A percentile compares a stretch with the other conserved stretches of the same genome.
phyloP scores from a whole-genome alignment of 768 basidiomycete species.

The Obba rivulosa region DNA sequence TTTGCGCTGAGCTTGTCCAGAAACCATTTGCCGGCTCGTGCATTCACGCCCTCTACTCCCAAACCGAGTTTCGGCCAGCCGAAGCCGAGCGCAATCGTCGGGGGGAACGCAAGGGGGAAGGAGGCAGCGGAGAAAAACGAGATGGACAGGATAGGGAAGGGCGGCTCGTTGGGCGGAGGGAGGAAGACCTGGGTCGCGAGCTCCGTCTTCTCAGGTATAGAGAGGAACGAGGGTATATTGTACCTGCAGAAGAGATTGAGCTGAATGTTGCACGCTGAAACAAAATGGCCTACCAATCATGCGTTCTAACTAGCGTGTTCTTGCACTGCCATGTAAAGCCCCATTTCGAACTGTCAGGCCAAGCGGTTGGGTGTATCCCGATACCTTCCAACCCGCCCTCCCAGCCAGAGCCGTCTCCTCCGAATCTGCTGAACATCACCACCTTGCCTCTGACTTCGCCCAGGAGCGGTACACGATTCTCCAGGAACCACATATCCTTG shows the following conservation, averaged over 20 bases:
- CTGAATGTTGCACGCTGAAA: background rate
- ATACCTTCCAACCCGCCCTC: slow-evolving; percentile 60
- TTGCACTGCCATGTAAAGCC: slow-evolving; percentile 81
- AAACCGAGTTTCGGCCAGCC: slow-evolving; percentile 75
- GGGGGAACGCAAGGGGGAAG: slow-evolving; percentile 77
- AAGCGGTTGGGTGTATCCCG: slow-evolving; percentile 82
- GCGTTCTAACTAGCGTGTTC: slow-evolving; percentile 62
- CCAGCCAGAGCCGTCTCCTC: slow-evolving; percentile 65
- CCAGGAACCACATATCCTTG: slow-evolving; percentile 71
- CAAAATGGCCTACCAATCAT: slow-evolving; percentile 66
- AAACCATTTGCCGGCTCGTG: slow-evolving; percentile 67
- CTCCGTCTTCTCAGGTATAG: slow-evolving; percentile 77
- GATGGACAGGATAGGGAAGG: slow-evolving; percentile 54
- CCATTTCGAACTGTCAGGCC: slow-evolving; percentile 73
- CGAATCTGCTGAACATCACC: slow-evolving; percentile 84
- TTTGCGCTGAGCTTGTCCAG: slow-evolving; percentile 40
- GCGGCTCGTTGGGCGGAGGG: slow-evolving; percentile 28
- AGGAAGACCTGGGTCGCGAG: slow-evolving; percentile 51
- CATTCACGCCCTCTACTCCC: slow-evolving; percentile 86
- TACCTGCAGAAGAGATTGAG: slow-evolving; percentile 51
- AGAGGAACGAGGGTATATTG: slow-evolving; percentile 68
- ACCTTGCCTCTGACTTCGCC: slow-evolving; percentile 85
- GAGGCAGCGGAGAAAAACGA: slow-evolving; percentile 79
- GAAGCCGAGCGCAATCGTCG: slow-evolving; percentile 72
- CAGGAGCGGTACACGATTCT: slow-evolving; percentile 73